Base-by-base conservation (phyloP, 306 rosid genomes). In the Carpinus viminea region DNA sequence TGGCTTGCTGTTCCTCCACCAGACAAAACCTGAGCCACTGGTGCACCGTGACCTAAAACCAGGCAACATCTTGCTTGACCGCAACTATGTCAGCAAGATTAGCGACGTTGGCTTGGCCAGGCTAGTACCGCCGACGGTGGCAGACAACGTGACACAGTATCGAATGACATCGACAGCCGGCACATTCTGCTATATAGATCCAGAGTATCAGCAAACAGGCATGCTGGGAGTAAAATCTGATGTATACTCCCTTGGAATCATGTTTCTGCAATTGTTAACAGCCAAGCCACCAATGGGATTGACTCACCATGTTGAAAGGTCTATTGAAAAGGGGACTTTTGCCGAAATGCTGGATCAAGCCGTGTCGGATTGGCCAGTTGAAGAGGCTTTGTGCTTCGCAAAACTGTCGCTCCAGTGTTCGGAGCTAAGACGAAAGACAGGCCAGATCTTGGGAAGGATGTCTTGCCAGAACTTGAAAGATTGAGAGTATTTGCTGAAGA, bases 41-140 rank as follows among this genome's bases (percentile, higher is more conserved):
- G 98, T 94, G 57, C 98, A 94, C 82, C 91, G 98, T 52, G 98
- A 94, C 87, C 82, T 94, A n/a, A 94, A 94, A 75, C 98, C 98
- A 28, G 98, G 80, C 15, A 94, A 94, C 87, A 94, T 94, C 82
- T 71, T 94, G 41, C 90, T 94, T 24, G 93, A 92, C 86, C 68
- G 88, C 12, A 94, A 94, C 88, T 92, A 51, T 3, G 97, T 91
- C 1, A 86, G 97, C 77, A 94, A 94, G 87, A 94, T 94, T 56
- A 88, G 97, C 2, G 98, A 94, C 18, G 98, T 94, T 0, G 98
- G 98, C 11, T 82, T 94, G 80, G 97, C 97, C 2, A 85, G 98
- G 83, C 93, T 94, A 36, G 97, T 94, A 24, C 98, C 98, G 8
- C 93, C 95, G 16, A 57, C 91, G 6, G 78, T 91, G 10, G 93